Evolutionary conservation across 345 rosid genomes (phyloP).

Genomic region (Pistacia atlantica): DNA sequence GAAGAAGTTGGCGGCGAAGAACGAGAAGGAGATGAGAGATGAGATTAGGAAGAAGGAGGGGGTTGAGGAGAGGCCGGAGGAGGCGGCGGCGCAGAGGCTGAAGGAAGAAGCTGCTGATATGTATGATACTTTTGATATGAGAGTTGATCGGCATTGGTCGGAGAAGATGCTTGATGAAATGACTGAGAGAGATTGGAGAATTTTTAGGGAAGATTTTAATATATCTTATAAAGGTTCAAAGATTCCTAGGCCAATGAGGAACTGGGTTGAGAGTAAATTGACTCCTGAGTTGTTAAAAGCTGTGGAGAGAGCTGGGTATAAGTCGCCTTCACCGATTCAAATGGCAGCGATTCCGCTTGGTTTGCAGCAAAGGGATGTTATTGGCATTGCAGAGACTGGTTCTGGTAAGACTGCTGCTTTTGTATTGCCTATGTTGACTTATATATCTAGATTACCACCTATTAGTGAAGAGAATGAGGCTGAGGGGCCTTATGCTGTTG

Average conservation of each 20-base stretch:
- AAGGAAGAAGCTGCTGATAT: slow-evolving; percentile 80
- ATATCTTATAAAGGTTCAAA: slow-evolving; percentile 92
- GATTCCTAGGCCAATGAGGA: slow-evolving; percentile 93
- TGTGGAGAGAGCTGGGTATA: slow-evolving; percentile 87
- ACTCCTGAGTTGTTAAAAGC: slow-evolving; percentile 72
- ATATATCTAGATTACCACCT: slow-evolving; percentile 82
- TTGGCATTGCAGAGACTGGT: slow-evolving; percentile 96
- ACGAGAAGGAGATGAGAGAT: slow-evolving; percentile 85
- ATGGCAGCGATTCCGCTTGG: slow-evolving; percentile 96
- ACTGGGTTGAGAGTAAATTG: slow-evolving; percentile 87
- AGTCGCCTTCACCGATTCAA: slow-evolving; percentile 87
- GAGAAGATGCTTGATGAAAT: slow-evolving; percentile 90
- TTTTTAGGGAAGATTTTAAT: slow-evolving; percentile 87
- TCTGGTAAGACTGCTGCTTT: slow-evolving; percentile 97
- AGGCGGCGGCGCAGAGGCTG: slow-evolving; percentile 71
- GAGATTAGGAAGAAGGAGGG: slow-evolving; percentile 88
- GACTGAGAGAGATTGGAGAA: slow-evolving; percentile 97
- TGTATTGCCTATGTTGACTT: slow-evolving; percentile 93
- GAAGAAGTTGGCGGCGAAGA: slow-evolving; percentile 91
- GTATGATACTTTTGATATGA: slow-evolving; percentile 94
- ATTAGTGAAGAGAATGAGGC: slow-evolving; percentile 84
- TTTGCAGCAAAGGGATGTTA: slow-evolving; percentile 89
- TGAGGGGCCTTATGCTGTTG: slow-evolving; percentile 95
- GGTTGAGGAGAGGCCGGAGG: slow-evolving; percentile 84
- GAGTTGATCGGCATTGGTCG: slow-evolving; percentile 92